Percentiles rank a stretch among this genome's conserved stretches.
These are phyloP conservation scores for Chlamydomonas incerta DNA, from an alignment of 139 green algal species.

Conservation along the genomic window DNA sequence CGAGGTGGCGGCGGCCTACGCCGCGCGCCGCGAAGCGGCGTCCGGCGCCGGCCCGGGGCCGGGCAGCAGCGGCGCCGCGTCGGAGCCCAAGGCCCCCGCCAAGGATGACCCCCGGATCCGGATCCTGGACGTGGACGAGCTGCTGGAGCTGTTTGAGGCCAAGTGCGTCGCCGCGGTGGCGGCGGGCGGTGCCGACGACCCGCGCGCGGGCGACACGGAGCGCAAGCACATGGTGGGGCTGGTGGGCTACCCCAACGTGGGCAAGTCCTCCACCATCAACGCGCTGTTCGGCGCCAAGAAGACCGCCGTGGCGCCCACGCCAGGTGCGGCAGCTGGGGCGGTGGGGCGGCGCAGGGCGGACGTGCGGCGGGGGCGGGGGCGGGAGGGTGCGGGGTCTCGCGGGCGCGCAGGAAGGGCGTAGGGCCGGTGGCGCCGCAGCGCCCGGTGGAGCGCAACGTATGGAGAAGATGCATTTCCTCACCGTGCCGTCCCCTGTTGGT, in stretches of 20 bases:
- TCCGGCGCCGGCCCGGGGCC: neutral
- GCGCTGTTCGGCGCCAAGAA: constrained; percentile 97
- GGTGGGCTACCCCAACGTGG: constrained; percentile 99
- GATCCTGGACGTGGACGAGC: constrained; percentile 65
- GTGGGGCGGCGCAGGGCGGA: too few relatives aligned
- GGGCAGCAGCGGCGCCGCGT: neutral
- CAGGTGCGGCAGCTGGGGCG: constrained; percentile 21
- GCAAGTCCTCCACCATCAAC: constrained; percentile 93
- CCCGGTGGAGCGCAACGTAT: too few relatives aligned
- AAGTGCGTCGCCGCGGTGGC: constrained; percentile 13
- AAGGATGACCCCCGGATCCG: constrained; percentile 29
- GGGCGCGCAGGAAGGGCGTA: too few relatives aligned
- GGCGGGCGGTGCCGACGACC: constrained; percentile 23
- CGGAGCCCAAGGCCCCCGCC: neutral
- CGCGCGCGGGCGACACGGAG: constrained; percentile 26
- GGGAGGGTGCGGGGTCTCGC: too few relatives aligned
- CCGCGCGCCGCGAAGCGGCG: neutral
- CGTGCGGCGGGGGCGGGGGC: too few relatives aligned
- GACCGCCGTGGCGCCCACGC: constrained; percentile 94
- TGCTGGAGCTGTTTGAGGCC: constrained; percentile 62
- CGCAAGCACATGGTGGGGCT: constrained; percentile 83
- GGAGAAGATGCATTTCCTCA: too few relatives aligned
- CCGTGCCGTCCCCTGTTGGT: too few relatives aligned
- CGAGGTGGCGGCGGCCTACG: neutral
- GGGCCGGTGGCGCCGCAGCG: too few relatives aligned